A percentile compares a stretch with the other conserved stretches of the same genome.
phyloP scores from a whole-genome alignment of 306 rosid species.

The Betula pendula region DNA sequence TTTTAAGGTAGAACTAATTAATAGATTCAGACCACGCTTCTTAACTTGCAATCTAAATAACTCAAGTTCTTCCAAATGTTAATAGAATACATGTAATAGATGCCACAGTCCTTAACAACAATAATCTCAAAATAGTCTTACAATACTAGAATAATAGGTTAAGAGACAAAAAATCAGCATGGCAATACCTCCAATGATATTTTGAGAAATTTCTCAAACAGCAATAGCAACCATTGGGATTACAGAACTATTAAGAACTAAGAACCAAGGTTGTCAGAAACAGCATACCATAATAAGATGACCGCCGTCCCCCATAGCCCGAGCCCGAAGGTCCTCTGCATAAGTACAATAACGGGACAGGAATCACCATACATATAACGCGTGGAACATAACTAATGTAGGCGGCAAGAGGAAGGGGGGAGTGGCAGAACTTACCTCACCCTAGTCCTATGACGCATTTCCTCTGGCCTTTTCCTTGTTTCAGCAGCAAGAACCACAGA shows the following conservation, averaged over 20 bases:
- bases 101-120: neutral
- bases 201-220: neutral
- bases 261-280: neutral
- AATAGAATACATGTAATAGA: neutral
- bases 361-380: conserved; percentile 19
- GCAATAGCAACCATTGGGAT: neutral
- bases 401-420: conserved; percentile 7
- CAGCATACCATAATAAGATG: conserved; percentile 73
- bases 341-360: conserved; percentile 14
- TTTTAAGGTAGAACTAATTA: neutral
- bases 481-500: conserved; percentile 91
- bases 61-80: neutral
- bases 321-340: conserved; percentile 62
- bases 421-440: conserved; percentile 44
- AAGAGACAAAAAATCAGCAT: neutral
- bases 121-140: neutral
- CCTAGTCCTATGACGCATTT: conserved; percentile 86
- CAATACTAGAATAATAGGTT: neutral
- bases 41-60: conserved; percentile 1
- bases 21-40: neutral
- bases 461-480: conserved; percentile 96
- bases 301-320: conserved; percentile 65
- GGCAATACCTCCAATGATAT: neutral
- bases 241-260: neutral
- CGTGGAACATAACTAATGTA: neutral